Conservation (phyloP, 345 rosid genomes). For the Arabidopsis arenosa region DNA sequence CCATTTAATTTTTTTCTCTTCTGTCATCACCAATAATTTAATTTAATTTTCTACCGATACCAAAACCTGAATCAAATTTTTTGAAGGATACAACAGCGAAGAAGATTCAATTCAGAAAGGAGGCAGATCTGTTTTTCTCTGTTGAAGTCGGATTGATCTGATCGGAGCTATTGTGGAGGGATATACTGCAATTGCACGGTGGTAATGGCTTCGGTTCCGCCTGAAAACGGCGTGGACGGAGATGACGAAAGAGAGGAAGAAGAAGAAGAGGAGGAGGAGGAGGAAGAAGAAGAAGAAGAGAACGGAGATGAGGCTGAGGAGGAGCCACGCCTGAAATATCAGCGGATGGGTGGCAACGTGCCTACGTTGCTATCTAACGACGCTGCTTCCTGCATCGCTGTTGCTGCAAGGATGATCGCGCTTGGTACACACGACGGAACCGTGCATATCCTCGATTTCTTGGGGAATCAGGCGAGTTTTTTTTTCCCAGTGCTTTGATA, state of each 20-base stretch:
- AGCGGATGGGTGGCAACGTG: constrained; percentile 94
- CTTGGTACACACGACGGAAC: constrained; percentile 91
- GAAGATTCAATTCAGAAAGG: constrained; percentile 2
- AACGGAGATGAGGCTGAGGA: constrained; percentile 78
- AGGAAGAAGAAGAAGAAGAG: constrained; percentile 71
- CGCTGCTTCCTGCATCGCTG: constrained; percentile 92
- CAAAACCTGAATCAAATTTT: constrained; percentile 20
- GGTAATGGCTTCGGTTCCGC: constrained; percentile 74
- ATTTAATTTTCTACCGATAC: constrained; percentile 12
- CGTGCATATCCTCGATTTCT: constrained; percentile 93
- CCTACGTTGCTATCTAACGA: constrained; percentile 83
- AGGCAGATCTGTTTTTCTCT: constrained; percentile 32
- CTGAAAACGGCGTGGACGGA: constrained; percentile 96
- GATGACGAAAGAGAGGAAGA: constrained; percentile 72
- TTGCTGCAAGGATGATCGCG: constrained; percentile 97
- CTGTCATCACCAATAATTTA: constrained; percentile 28
- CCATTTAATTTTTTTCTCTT: neutral
- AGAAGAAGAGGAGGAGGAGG: constrained; percentile 64
- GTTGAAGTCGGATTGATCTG: constrained; percentile 16
- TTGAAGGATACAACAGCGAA: constrained; percentile 13
- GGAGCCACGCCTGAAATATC: constrained; percentile 95
- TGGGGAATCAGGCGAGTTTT: constrained; percentile 81
- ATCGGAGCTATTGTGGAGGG: constrained; percentile 13
- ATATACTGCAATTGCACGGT: neutral
- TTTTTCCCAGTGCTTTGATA: too few species aligned